Base-by-base conservation (phyloP, 2,329 filamentous ascomycete species). In the Colletotrichum sansevieriae region DNA sequence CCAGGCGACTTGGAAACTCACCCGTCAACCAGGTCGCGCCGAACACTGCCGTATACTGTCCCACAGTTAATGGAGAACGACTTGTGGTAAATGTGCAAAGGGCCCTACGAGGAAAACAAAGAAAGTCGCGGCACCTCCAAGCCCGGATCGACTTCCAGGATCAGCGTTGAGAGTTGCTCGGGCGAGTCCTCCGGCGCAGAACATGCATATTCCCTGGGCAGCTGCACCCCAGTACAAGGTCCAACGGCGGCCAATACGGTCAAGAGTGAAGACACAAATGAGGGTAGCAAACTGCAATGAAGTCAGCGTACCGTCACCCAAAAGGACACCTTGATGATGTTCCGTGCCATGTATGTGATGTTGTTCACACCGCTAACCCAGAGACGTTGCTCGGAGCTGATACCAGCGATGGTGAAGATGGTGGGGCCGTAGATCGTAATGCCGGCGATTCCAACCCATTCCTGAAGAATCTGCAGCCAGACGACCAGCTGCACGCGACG, bases 381-480 rank as follows among this genome's bases (percentile, higher is more conserved):
- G 68, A 89, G 85, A 12, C 85, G 85, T 75, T 91, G 88, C 52
- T 81, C 77, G 0, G 87, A 83, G 65, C 85, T 83, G 71, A 91
- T 91, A 0, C 91, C 90, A 0, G 91, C 90, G 54, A 91, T 90
- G 4, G 86, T 84, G 76, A 92, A 92, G 62, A 93, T 86, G 2
- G 83, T 83, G 0, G 82, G 83, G 0, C 82, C 83, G 54, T 85
- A 89, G 41, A 92, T 84, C 0, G 90, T 92, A 3, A 92, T 88
- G 47, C 89, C 90, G 0, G 90, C 89, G 69, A 92, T 92, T 0
- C 90, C 89, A 59, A 90, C 85, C 88, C 90, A 91, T 73, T 91
- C 87, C 73, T 92, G 90, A 74, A 92, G 85, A 51, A 92, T 90
- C 78, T 92, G 90, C 9, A 92, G 82, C 90, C 90, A 92, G 41